phyloP scores from a whole-genome alignment of 1,284 basidiomycete genomes.

The Ustanciosporium gigantosporum region DNA sequence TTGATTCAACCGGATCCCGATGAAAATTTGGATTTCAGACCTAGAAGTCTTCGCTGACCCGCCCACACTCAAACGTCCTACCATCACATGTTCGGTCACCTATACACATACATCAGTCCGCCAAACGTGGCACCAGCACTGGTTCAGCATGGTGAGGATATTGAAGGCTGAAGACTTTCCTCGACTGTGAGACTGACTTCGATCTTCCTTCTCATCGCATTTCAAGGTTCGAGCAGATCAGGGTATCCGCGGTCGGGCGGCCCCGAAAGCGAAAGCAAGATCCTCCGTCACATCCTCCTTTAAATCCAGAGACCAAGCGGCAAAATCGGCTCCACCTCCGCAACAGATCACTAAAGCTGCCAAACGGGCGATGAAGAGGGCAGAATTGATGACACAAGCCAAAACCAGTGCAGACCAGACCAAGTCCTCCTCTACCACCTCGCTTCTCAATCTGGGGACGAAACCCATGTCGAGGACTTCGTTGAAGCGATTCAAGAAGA shows the following conservation, averaged over 20 bases:
- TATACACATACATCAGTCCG: too few species aligned
- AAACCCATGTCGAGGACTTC: slow-evolving; percentile 42
- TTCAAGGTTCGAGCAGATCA: slow-evolving; percentile 1
- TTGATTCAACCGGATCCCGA: too few species aligned
- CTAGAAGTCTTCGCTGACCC: too few species aligned
- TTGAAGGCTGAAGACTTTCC: too few species aligned
- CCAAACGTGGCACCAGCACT: too few species aligned
- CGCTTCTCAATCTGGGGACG: slow-evolving; percentile 19
- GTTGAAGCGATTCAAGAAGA: slow-evolving; percentile 46
- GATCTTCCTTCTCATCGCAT: too few species aligned
- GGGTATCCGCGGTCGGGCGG: slow-evolving; percentile 1
- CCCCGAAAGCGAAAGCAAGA: slow-evolving; percentile 5
- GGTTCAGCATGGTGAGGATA: too few species aligned
- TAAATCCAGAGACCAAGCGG: slow-evolving; percentile 4
- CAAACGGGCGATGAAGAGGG: slow-evolving; percentile 43
- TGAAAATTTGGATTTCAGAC: too few species aligned
- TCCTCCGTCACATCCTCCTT: slow-evolving; percentile 20
- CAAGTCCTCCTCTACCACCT: too few species aligned
- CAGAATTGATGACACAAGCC: slow-evolving; percentile 39
- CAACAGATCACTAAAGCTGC: slow-evolving; percentile 42
- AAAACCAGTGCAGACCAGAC: slow-evolving; percentile 2
- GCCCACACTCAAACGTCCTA: too few species aligned
- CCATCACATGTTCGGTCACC: too few species aligned
- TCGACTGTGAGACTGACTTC: too few species aligned
- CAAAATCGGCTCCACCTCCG: slow-evolving; percentile 8